phyloP scores from a whole-genome alignment of 192 early-diverging fungal species.

The Coemansia sp. region DNA sequence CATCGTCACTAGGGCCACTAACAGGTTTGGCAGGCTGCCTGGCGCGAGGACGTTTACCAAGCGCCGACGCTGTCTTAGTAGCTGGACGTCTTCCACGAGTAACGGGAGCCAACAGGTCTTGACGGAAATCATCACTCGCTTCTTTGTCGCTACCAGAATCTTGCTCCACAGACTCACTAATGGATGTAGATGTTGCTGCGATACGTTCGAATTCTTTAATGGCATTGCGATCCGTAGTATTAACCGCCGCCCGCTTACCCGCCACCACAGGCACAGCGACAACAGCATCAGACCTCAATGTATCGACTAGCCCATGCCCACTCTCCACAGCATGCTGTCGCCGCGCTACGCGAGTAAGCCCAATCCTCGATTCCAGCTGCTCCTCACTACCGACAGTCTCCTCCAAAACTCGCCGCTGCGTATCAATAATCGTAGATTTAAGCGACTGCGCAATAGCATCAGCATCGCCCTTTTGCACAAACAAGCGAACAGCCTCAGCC shows the following conservation, averaged over 20 bases:
- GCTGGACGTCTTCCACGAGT: not conserved
- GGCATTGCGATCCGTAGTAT: slow-evolving; percentile 26
- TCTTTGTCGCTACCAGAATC: slow-evolving; percentile 11
- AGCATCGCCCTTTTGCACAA: slow-evolving; percentile 85
- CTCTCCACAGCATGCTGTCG: slow-evolving; percentile 30
- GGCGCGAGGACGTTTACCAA: slow-evolving; percentile 7
- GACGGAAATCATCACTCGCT: slow-evolving; percentile 4
- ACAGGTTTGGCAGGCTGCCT: not conserved
- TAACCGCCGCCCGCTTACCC: slow-evolving; percentile 21
- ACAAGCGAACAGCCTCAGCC: slow-evolving; percentile 70
- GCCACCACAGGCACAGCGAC: slow-evolving; percentile 26
- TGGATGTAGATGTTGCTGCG: not conserved
- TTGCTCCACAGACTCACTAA: slow-evolving; percentile 2
- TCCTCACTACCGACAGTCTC: slow-evolving; percentile 2
- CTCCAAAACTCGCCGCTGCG: slow-evolving; percentile 31
- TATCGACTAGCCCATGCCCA: slow-evolving; percentile 20
- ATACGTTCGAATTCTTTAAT: slow-evolving; percentile 32
- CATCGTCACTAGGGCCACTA: not conserved
- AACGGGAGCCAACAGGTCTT: not conserved
- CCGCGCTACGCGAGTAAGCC: slow-evolving; percentile 14
- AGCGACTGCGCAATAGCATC: slow-evolving; percentile 77
- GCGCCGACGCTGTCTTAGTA: not conserved
- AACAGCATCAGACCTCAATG: slow-evolving; percentile 4
- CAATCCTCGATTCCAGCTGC: slow-evolving; percentile 21
- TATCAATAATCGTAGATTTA: slow-evolving; percentile 28